Evolutionary conservation across 176 grass and related monocot genomes (phyloP).

Genomic region (Bromus sterilis): DNA sequence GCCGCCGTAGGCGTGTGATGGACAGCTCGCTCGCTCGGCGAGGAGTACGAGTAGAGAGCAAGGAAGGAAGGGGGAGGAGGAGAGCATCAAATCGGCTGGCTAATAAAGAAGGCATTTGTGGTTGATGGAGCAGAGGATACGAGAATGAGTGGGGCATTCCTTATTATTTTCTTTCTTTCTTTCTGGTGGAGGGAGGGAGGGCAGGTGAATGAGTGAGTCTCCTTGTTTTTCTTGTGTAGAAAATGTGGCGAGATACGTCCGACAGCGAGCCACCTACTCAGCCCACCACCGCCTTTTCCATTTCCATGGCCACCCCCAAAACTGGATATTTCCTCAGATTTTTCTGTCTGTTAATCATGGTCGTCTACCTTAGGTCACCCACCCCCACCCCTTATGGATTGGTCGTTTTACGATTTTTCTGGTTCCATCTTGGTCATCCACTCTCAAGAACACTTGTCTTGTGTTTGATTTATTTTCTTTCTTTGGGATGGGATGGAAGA

Average conservation of each 20-base stretch:
- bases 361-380: background rate
- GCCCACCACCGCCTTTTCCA: background rate
- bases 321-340: background rate
- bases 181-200: background rate
- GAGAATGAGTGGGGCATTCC: slow-evolving; percentile 2
- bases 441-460: too few species aligned
- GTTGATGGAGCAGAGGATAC: background rate
- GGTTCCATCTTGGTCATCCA: background rate
- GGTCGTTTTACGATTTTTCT: background rate
- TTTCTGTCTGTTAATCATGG: too few species aligned
- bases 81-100: background rate
- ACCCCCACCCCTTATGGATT: background rate
- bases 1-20: background rate
- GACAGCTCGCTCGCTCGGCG: background rate
- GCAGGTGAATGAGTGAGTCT: slow-evolving; percentile 2
- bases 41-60: background rate
- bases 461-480: too few species aligned
- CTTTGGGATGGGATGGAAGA: background rate
- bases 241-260: background rate
- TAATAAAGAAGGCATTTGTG: background rate
- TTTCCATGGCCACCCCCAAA: background rate
- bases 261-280: background rate
- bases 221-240: background rate
- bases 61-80: background rate
- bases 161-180: background rate